phyloP scores from a whole-genome alignment of 2,329 filamentous ascomycete species.

The Botrytis tulipae region DNA sequence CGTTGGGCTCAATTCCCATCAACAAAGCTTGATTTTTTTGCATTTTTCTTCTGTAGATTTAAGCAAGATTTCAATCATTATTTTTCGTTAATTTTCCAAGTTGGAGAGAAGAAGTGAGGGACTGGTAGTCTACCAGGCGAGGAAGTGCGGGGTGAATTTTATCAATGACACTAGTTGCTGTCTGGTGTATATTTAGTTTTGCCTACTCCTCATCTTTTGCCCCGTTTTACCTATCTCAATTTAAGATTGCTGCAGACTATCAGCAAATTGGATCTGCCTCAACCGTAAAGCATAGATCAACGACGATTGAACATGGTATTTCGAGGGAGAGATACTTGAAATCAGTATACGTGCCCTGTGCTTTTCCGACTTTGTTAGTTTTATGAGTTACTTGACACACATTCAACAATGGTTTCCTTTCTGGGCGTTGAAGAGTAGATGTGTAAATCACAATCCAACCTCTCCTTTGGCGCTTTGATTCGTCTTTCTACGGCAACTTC shows the following conservation, averaged over 20 bases:
- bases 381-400: neutral
- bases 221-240: neutral
- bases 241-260: neutral
- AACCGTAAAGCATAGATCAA: neutral
- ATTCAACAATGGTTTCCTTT: neutral
- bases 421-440: neutral
- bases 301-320: neutral
- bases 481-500: neutral
- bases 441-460: neutral
- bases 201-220: neutral
- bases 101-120: neutral
- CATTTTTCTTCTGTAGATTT: neutral
- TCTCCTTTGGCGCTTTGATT: neutral
- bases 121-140: neutral
- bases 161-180: neutral
- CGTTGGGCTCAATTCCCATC: slow-evolving; percentile 16
- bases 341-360: neutral
- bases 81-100: neutral
- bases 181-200: neutral
- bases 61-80: neutral
- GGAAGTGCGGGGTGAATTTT: neutral
- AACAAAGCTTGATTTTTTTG: neutral
- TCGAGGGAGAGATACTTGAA: neutral
- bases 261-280: neutral
- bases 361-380: neutral